Conservation (phyloP, 2,329 filamentous ascomycete genomes). For the Penicillium sp. region DNA sequence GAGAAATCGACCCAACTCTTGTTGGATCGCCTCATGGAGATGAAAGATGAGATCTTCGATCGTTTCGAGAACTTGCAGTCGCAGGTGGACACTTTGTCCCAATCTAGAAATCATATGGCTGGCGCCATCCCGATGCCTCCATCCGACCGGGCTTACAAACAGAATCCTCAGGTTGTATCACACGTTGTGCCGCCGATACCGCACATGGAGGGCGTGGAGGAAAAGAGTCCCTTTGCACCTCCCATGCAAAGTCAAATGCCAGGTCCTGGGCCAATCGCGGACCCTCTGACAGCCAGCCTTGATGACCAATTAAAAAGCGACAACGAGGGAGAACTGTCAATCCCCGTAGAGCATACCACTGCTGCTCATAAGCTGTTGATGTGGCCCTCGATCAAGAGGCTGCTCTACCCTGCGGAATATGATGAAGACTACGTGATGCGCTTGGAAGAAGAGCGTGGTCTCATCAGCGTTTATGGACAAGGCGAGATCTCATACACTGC, state of each 20-base stretch:
- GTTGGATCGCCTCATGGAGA: conserved; percentile 30
- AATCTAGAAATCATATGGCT: not conserved
- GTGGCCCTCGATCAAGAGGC: conserved; percentile 61
- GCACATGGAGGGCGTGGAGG: not conserved
- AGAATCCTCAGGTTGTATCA: not conserved
- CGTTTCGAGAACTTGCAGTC: conserved; percentile 12
- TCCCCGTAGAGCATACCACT: conserved; percentile 82
- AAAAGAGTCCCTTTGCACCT: not conserved
- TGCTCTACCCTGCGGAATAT: conserved; percentile 55
- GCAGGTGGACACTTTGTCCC: not conserved
- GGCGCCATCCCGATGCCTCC: not conserved
- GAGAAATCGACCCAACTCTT: conserved; percentile 39
- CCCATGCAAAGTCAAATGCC: too few relatives aligned
- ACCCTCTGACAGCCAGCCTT: not conserved
- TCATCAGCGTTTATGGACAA: conserved; percentile 68
- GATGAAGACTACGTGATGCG: conserved; percentile 68
- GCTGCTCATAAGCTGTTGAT: conserved; percentile 75
- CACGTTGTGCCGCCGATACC: not conserved
- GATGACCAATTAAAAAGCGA: conserved; percentile 16
- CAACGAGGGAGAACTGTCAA: conserved; percentile 56
- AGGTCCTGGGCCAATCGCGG: too few relatives aligned
- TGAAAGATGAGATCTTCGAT: conserved; percentile 30
- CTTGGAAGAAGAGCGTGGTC: conserved; percentile 65
- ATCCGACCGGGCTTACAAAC: not conserved
- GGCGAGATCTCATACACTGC: conserved; percentile 66